Conservation (phyloP, 202 grass and related monocot genomes). For the Zoysia matrella region DNA sequence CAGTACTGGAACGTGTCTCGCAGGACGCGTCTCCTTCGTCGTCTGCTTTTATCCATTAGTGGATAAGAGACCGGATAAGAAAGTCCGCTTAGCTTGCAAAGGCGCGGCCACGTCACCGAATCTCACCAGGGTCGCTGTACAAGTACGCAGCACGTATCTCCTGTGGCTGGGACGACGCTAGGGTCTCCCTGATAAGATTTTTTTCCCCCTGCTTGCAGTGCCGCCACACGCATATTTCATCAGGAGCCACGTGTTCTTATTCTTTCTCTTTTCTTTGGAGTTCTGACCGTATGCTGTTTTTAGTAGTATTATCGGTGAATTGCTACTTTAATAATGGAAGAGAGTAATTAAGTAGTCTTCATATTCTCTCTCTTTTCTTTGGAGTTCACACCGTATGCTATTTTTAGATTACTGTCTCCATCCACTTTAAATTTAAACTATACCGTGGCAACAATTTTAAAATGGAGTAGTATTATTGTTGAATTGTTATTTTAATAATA, state of each 20-base stretch:
- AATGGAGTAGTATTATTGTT: no score
- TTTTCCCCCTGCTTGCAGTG: background rate
- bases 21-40: background rate
- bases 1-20: background rate
- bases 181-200: background rate
- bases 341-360: no score
- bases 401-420: no score
- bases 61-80: conserved; percentile 41
- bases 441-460: no score
- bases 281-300: no score
- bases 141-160: background rate
- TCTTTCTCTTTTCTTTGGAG: no score
- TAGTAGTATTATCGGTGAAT: no score
- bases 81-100: background rate
- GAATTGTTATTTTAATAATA: no score
- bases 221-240: background rate
- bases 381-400: no score
- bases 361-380: no score
- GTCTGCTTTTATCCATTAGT: background rate
- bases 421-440: no score
- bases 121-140: background rate
- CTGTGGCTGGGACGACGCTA: conserved; percentile 7
- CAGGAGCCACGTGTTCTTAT: background rate
- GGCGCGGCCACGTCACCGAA: conserved; percentile 37
- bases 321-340: no score